A percentile compares a stretch with the other conserved stretches of the same genome.
phyloP scores from a whole-genome alignment of 108 stramenopile species.

The Cyclotella kingstonii region DNA sequence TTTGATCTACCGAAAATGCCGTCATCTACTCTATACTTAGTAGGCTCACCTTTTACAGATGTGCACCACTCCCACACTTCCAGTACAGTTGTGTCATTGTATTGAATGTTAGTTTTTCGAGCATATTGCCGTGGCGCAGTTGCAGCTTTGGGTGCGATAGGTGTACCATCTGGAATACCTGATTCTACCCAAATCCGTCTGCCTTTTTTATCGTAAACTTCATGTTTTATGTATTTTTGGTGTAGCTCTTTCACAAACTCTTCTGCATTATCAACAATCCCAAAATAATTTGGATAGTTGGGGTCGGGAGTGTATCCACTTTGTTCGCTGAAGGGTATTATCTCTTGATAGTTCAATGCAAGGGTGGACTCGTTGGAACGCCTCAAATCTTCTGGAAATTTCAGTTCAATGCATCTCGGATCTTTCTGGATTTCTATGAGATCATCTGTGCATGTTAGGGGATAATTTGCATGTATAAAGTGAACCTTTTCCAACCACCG shows the following conservation, averaged over 20 bases:
- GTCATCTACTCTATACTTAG: slow-evolving; percentile 35
- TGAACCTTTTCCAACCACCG: slow-evolving; percentile 68
- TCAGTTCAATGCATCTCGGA: slow-evolving; percentile 55
- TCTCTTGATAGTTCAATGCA: slow-evolving; percentile 41
- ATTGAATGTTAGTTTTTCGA: slow-evolving; percentile 12
- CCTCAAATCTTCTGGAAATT: slow-evolving; percentile 47
- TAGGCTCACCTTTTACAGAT: slow-evolving; percentile 66
- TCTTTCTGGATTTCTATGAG: slow-evolving; percentile 33
- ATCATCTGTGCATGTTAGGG: slow-evolving; percentile 73
- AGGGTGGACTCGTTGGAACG: slow-evolving; percentile 38
- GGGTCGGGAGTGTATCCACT: slow-evolving; percentile 39
- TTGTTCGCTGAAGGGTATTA: slow-evolving; percentile 41
- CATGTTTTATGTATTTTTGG: slow-evolving; percentile 30
- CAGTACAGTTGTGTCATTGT: slow-evolving; percentile 38
- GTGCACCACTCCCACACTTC: slow-evolving; percentile 66
- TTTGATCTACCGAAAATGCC: slow-evolving; percentile 47
- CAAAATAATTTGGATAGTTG: slow-evolving; percentile 46
- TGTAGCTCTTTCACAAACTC: slow-evolving; percentile 32
- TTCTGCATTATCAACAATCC: slow-evolving; percentile 56
- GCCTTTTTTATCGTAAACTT: slow-evolving; percentile 24
- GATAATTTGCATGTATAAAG: slow-evolving; percentile 71
- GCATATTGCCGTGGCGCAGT: slow-evolving; percentile 69
- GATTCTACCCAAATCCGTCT: slow-evolving; percentile 37
- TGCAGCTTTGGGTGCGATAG: slow-evolving; percentile 69
- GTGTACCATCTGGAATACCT: slow-evolving; percentile 49